These are phyloP conservation scores for Favolaschia claudopus DNA, from an alignment of 768 basidiomycete genomes.

Conservation along the genomic window DNA sequence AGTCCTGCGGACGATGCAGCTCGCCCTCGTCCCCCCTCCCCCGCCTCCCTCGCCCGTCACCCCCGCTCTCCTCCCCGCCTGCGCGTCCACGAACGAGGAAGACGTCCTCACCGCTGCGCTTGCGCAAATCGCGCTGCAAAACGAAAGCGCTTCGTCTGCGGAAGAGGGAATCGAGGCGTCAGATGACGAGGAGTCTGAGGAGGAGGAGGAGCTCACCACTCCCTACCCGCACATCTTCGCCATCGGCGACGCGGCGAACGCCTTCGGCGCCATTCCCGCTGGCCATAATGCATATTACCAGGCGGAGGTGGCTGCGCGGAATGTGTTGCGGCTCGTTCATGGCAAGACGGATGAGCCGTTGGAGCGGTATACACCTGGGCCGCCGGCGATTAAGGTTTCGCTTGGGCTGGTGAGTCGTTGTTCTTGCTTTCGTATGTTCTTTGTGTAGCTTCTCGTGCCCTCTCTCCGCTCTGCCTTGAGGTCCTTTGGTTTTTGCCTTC, in stretches of 20 bases:
- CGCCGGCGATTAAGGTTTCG: constrained; percentile 67
- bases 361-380: constrained; percentile 45
- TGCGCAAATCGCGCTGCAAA: constrained; percentile 29
- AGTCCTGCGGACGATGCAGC: constrained; percentile 61
- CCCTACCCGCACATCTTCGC: constrained; percentile 66
- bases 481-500: too few species aligned
- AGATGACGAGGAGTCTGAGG: constrained; percentile 16
- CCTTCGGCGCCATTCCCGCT: constrained; percentile 68
- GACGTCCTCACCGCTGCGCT: constrained; percentile 28
- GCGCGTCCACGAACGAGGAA: not conserved
- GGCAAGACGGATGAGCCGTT: constrained; percentile 37
- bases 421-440: too few species aligned
- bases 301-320: constrained; percentile 61
- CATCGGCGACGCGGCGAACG: constrained; percentile 69
- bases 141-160: constrained; percentile 3
- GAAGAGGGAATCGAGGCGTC: not conserved
- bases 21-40: constrained; percentile 37
- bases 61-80: not conserved
- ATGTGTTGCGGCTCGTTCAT: constrained; percentile 56
- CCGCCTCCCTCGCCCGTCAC: not conserved
- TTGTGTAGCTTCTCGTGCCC: too few species aligned
- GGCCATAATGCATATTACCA: constrained; percentile 65
- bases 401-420: constrained; percentile 57
- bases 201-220: constrained; percentile 25
- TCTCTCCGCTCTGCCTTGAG: too few species aligned